Percentiles rank a stretch among this genome's conserved stretches.
phyloP scores from a whole-genome alignment of 2,329 filamentous ascomycete genomes.

The Sarocladium brachiariae region DNA sequence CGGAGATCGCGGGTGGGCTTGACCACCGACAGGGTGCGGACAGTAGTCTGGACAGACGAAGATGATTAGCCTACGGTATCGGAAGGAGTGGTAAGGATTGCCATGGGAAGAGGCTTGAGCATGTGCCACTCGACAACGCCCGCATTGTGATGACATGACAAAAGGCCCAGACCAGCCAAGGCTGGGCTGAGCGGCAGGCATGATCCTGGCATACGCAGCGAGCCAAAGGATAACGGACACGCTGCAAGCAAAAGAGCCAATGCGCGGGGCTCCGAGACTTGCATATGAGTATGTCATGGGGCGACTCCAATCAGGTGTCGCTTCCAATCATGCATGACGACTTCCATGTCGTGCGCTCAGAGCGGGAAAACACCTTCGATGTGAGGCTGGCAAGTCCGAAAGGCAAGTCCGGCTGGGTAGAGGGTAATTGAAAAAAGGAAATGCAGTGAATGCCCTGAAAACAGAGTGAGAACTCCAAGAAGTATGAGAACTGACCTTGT shows the following conservation, averaged over 20 bases:
- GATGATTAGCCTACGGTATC: not conserved
- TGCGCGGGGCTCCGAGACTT: not conserved
- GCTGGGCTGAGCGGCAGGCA: no score
- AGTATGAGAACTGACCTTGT: slow-evolving; percentile 55
- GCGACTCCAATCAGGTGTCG: no score
- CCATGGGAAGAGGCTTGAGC: not conserved
- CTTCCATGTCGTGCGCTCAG: no score
- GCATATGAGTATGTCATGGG: not conserved
- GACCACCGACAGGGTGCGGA: slow-evolving; percentile 60
- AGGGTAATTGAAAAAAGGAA: no score
- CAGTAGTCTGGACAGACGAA: slow-evolving; percentile 46
- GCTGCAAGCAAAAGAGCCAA: not conserved
- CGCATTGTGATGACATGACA: no score
- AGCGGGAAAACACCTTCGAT: no score
- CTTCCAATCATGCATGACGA: no score
- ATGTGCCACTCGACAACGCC: not conserved
- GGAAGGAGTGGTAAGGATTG: not conserved
- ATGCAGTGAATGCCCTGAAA: no score
- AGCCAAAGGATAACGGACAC: not conserved
- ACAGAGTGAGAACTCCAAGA: not conserved
- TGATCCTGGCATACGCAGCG: not conserved
- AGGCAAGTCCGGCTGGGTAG: no score
- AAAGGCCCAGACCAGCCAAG: no score
- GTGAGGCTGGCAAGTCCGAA: no score
- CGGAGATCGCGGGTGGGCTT: slow-evolving; percentile 80